Evolutionary conservation across 148 eudicot species (phyloP).

Genomic region (Rhododendron henanense): DNA sequence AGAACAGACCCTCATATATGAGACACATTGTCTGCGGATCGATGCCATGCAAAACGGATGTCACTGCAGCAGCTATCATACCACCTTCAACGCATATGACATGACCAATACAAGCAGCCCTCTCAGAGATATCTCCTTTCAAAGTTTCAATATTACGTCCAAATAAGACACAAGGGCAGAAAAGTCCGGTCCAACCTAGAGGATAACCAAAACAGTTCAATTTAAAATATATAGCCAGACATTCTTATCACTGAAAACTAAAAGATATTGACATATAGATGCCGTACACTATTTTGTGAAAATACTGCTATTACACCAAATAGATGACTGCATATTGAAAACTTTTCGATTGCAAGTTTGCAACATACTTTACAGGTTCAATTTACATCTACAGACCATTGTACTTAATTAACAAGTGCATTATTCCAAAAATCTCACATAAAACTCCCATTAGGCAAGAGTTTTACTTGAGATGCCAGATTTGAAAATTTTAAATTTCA

Average conservation of each 20-base stretch:
- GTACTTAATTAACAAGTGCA: not conserved
- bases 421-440: not conserved
- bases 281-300: not conserved
- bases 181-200: constrained; percentile 63
- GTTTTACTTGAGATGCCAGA: not conserved
- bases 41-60: constrained; percentile 43
- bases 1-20: constrained; percentile 61
- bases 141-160: constrained; percentile 61
- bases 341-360: not conserved
- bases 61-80: constrained; percentile 45
- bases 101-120: constrained; percentile 61
- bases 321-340: not conserved
- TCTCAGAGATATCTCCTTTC: constrained; percentile 47
- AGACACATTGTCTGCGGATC: constrained; percentile 61
- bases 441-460: not conserved
- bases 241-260: not conserved
- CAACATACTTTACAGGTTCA: not conserved
- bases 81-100: constrained; percentile 74
- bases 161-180: constrained; percentile 76
- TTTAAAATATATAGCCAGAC: not conserved
- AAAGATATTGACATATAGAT: not conserved
- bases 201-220: constrained; percentile 3
- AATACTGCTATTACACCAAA: not conserved
- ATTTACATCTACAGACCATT: not conserved
- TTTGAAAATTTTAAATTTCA: not conserved